Percentiles rank a stretch among this genome's conserved stretches.
Evolutionary conservation across 2,329 filamentous ascomycete genomes (phyloP).

Genomic region (Colletotrichum aenigma): DNA sequence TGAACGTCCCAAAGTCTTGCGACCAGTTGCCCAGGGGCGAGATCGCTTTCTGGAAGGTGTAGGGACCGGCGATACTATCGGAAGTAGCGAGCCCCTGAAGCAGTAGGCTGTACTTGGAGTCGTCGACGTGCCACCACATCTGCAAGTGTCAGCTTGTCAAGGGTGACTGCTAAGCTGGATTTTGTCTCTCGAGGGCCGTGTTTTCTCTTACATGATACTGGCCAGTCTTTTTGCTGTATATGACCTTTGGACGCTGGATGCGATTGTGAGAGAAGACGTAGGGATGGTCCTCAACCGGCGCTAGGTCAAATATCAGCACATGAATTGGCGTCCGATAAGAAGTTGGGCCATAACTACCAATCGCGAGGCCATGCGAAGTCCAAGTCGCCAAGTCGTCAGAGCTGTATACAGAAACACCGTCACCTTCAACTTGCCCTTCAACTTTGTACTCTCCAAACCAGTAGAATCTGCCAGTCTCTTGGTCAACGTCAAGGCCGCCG

Average conservation of each 20-base stretch:
- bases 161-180: too few species aligned
- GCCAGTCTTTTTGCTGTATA: constrained; percentile 56
- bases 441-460: constrained; percentile 68
- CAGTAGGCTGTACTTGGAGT: constrained; percentile 58
- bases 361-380: constrained; percentile 59
- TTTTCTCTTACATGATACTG: constrained; percentile 56
- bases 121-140: constrained; percentile 68
- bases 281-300: constrained; percentile 55
- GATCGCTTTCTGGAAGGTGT: constrained; percentile 57
- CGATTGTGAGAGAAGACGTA: constrained; percentile 60
- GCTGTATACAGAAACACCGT: constrained; percentile 64
- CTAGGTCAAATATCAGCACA: too few species aligned
- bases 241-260: constrained; percentile 67
- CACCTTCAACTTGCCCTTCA: constrained; percentile 61
- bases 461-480: constrained; percentile 59
- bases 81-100: constrained; percentile 61
- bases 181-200: not conserved
- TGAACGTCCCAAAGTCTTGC: constrained; percentile 66
- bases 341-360: constrained; percentile 36
- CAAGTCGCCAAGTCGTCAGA: constrained; percentile 65
- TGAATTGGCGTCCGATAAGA: too few species aligned
- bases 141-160: constrained; percentile 23
- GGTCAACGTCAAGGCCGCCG: constrained; percentile 57
- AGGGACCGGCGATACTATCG: constrained; percentile 56
- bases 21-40: constrained; percentile 66